Conservation (phyloP, 768 basidiomycete genomes). For the Dentipellis sp. region DNA sequence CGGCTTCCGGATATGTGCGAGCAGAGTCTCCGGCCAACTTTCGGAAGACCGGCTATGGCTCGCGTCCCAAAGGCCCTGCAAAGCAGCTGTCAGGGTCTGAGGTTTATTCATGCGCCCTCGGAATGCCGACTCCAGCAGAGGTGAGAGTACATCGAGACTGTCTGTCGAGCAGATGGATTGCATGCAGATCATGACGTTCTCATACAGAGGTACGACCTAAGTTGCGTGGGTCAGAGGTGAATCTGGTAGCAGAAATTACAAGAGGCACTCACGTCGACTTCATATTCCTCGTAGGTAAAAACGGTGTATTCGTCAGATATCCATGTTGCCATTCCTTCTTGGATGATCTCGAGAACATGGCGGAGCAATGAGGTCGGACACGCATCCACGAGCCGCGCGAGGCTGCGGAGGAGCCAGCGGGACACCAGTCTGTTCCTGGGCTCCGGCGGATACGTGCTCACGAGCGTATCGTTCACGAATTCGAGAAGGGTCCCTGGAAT, state of each 20-base stretch:
- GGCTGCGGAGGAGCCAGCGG: slow-evolving; percentile 53
- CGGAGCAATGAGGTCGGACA: slow-evolving; percentile 42
- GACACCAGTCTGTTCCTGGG: slow-evolving; percentile 41
- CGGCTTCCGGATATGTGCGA: neutral
- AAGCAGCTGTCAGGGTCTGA: slow-evolving; percentile 35
- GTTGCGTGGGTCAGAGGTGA: neutral
- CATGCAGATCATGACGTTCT: slow-evolving; percentile 44
- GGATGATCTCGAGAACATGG: slow-evolving; percentile 36
- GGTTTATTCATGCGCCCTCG: slow-evolving; percentile 39
- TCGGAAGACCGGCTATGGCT: slow-evolving; percentile 30
- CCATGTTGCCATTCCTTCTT: slow-evolving; percentile 54
- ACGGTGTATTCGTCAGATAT: slow-evolving; percentile 46
- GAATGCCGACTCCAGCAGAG: slow-evolving; percentile 52
- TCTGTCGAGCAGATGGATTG: slow-evolving; percentile 34
- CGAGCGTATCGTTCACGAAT: slow-evolving; percentile 51
- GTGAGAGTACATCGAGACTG: slow-evolving; percentile 37
- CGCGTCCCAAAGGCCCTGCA: slow-evolving; percentile 53
- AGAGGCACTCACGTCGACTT: slow-evolving; percentile 40
- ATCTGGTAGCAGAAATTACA: slow-evolving; percentile 2
- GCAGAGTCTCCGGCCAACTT: slow-evolving; percentile 48
- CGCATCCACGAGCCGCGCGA: slow-evolving; percentile 43
- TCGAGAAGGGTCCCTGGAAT: slow-evolving; percentile 47
- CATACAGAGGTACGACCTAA: slow-evolving; percentile 57
- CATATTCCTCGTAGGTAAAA: slow-evolving; percentile 46
- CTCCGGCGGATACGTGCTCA: slow-evolving; percentile 58